These are phyloP conservation scores for Clavispora phyllophila DNA, from an alignment of 805 yeast genomes.

Conservation along the genomic window DNA sequence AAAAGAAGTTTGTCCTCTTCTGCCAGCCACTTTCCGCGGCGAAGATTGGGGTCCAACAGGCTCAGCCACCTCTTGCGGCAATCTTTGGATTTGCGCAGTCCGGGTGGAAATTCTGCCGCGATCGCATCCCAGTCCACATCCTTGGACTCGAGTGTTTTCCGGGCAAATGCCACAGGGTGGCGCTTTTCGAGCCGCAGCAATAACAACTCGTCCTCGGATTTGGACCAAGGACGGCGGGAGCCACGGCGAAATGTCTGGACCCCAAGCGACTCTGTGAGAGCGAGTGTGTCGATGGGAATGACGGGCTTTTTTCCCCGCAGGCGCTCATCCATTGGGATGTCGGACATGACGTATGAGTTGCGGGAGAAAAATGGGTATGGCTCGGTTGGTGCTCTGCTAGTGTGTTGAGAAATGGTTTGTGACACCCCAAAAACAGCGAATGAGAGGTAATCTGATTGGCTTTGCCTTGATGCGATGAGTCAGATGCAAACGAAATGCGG, in stretches of 20 bases:
- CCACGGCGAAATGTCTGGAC: conserved; percentile 65
- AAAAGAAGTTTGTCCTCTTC: conserved; percentile 69
- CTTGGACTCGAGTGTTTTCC: conserved; percentile 29
- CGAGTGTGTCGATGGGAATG: conserved; percentile 42
- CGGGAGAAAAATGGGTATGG: too few relatives aligned
- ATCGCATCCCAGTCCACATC: conserved; percentile 59
- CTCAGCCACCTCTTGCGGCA: conserved; percentile 85
- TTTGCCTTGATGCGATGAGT: too few relatives aligned
- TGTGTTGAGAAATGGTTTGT: background rate
- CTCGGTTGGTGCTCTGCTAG: background rate
- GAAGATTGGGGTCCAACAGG: conserved; percentile 75
- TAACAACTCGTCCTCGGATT: conserved; percentile 62
- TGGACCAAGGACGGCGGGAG: conserved; percentile 67
- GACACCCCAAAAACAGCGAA: too few relatives aligned
- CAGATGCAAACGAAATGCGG: background rate
- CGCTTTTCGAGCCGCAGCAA: conserved; percentile 37
- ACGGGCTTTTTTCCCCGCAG: conserved; percentile 3
- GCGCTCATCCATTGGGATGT: background rate
- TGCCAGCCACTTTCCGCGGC: conserved; percentile 82
- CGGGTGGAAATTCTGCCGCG: conserved; percentile 40
- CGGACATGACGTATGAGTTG: background rate
- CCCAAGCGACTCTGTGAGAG: conserved; percentile 67
- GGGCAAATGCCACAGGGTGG: conserved; percentile 17
- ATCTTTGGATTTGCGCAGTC: conserved; percentile 64
- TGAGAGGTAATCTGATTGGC: too few relatives aligned